A percentile compares a stretch with the other conserved stretches of the same genome.
Evolutionary conservation across 495 filamentous ascomycete species (phyloP).

Genomic region (Ramalina intermedia): DNA sequence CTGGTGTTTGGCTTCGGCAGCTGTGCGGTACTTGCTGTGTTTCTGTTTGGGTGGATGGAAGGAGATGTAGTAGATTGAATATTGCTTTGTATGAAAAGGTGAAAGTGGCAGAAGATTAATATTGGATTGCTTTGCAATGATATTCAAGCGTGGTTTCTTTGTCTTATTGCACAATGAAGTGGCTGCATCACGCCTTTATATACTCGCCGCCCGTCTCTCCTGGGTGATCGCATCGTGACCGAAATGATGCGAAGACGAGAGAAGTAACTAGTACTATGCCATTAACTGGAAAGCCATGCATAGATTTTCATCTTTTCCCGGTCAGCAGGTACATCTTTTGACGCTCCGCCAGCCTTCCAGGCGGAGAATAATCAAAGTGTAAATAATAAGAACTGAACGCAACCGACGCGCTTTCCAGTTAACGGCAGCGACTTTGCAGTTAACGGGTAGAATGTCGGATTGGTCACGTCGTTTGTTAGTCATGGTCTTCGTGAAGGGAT

Average conservation of each 20-base stretch:
- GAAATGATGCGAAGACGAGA: background rate
- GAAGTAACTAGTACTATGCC: slow-evolving; percentile 10
- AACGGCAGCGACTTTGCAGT: slow-evolving; percentile 6
- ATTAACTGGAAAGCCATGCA: slow-evolving; percentile 13
- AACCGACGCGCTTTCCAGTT: slow-evolving; percentile 11
- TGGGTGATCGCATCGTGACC: background rate
- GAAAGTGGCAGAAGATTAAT: too few relatives aligned
- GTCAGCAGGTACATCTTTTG: slow-evolving; percentile 1
- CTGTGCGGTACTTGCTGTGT: background rate
- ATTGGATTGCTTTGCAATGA: too few relatives aligned
- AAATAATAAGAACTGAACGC: background rate
- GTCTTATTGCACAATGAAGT: background rate
- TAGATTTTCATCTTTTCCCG: background rate
- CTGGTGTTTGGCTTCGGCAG: background rate
- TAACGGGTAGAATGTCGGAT: background rate
- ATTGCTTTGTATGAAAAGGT: background rate
- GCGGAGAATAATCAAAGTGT: background rate
- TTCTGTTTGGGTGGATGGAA: background rate
- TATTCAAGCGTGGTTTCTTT: too few relatives aligned
- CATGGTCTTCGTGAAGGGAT: background rate
- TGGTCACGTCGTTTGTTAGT: too few relatives aligned
- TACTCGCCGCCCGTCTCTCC: background rate
- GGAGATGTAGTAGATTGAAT: background rate
- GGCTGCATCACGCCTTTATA: slow-evolving; percentile 3
- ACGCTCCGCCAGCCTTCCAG: background rate